phyloP scores from a whole-genome alignment of 2,329 filamentous ascomycete species.

The Rosellinia necatrix region DNA sequence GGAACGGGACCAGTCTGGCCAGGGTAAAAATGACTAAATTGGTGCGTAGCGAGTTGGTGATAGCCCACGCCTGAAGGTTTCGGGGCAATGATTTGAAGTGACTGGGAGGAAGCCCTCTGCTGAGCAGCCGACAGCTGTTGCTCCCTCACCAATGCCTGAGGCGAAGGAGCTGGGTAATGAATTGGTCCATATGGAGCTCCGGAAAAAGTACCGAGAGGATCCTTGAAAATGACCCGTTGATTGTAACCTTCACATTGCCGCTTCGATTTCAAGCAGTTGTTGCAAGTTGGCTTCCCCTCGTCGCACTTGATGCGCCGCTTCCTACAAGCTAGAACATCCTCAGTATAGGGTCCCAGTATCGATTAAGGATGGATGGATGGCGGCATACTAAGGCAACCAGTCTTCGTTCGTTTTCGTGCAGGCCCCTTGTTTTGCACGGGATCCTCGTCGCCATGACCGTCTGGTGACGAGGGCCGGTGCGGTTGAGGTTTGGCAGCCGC shows the following conservation, averaged over 20 bases:
- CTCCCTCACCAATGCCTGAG: slow-evolving; percentile 50
- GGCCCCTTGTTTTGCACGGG: slow-evolving; percentile 52
- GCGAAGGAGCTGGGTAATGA: slow-evolving; percentile 50
- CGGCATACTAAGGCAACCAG: slow-evolving; percentile 80
- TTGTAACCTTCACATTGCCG: slow-evolving; percentile 83
- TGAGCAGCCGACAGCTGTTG: slow-evolving; percentile 50
- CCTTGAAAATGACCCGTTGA: slow-evolving; percentile 79
- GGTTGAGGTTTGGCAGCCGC: slow-evolving; percentile 36
- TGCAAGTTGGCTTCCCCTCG: slow-evolving; percentile 81
- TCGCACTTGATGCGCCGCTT: slow-evolving; percentile 97
- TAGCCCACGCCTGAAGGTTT: slow-evolving; percentile 51
- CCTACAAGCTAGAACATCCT: slow-evolving; percentile 70
- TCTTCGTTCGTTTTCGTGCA: slow-evolving; percentile 79
- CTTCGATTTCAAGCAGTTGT: slow-evolving; percentile 86
- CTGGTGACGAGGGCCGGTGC: slow-evolving; percentile 41
- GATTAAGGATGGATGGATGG: slow-evolving; percentile 30
- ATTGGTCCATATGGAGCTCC: slow-evolving; percentile 52
- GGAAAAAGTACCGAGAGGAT: slow-evolving; percentile 65
- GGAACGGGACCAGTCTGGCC: slow-evolving; percentile 39
- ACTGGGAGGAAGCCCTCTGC: slow-evolving; percentile 46
- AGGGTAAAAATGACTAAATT: slow-evolving; percentile 39
- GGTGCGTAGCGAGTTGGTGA: slow-evolving; percentile 37
- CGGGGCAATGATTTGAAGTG: slow-evolving; percentile 55
- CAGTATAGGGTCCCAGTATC: slow-evolving; percentile 25
- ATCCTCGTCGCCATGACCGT: slow-evolving; percentile 45